phyloP scores from a whole-genome alignment of 345 rosid species.

The Carallia pectinifolia region DNA sequence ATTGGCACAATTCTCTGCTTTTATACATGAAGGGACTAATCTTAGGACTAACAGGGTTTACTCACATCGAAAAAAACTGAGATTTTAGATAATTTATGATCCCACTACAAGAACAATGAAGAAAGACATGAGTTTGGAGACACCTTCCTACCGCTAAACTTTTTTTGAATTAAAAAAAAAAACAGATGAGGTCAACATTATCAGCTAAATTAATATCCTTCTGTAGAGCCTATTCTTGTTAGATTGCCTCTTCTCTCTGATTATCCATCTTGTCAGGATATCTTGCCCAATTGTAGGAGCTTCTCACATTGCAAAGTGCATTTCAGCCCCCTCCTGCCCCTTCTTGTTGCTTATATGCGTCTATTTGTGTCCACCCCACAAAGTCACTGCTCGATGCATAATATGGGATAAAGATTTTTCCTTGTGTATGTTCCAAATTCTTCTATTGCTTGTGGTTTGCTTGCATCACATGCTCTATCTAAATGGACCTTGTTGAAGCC shows the following conservation, averaged over 20 bases:
- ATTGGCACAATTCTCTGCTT: too few species aligned
- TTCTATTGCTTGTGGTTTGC: not conserved
- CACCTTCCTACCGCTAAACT: too few species aligned
- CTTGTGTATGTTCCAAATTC: not conserved
- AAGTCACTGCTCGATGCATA: conserved; percentile 2
- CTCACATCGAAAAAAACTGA: not conserved
- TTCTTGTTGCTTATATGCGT: not conserved
- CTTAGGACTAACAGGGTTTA: not conserved
- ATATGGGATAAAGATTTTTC: conserved; percentile 3
- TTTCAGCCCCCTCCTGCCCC: too few species aligned
- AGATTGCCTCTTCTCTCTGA: conserved; percentile 10
- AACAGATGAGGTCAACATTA: conserved; percentile 11
- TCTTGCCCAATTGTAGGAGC: conserved; percentile 12
- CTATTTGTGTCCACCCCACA: conserved; percentile 18
- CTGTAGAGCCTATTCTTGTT: conserved; percentile 10
- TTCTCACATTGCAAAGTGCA: not conserved
- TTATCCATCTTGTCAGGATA: conserved; percentile 10
- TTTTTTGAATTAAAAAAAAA: too few species aligned
- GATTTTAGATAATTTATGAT: conserved; percentile 17
- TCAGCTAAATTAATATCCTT: conserved; percentile 13
- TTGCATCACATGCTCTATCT: conserved; percentile 11
- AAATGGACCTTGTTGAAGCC: conserved; percentile 10
- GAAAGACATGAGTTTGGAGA: not conserved
- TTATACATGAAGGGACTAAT: not conserved
- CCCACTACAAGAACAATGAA: conserved; percentile 18